Evolutionary conservation across 768 basidiomycete species (phyloP).

Genomic region (Macrolepiota fuliginosa): DNA sequence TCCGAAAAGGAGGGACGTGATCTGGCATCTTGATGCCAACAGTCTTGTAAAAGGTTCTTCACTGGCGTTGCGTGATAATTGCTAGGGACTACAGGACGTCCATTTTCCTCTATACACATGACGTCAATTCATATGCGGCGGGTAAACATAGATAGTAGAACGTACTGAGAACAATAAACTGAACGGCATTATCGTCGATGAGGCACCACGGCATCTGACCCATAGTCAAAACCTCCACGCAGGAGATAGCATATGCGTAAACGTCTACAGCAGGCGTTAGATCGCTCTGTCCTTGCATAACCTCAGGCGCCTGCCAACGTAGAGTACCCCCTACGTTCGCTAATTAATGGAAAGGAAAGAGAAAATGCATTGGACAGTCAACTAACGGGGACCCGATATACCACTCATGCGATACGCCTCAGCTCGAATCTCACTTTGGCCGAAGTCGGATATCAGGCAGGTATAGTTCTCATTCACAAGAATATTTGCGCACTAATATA

Average conservation of each 20-base stretch:
- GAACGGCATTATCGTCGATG: slow-evolving; percentile 49
- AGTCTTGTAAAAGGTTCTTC: slow-evolving; percentile 45
- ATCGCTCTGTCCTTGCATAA: slow-evolving; percentile 46
- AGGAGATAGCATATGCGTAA: slow-evolving; percentile 68
- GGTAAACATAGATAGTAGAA: slow-evolving; percentile 10
- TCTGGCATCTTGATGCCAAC: slow-evolving; percentile 57
- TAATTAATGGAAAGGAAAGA: background rate
- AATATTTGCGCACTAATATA: slow-evolving; percentile 61
- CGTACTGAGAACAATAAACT: slow-evolving; percentile 50
- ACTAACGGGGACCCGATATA: slow-evolving; percentile 41
- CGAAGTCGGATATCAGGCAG: slow-evolving; percentile 82
- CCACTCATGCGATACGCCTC: slow-evolving; percentile 68
- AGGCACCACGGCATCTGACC: slow-evolving; percentile 60
- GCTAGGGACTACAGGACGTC: slow-evolving; percentile 48
- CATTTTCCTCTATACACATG: slow-evolving; percentile 39
- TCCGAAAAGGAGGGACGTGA: slow-evolving; percentile 51
- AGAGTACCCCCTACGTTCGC: slow-evolving; percentile 52
- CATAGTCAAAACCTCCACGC: slow-evolving; percentile 64
- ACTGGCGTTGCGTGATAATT: slow-evolving; percentile 38
- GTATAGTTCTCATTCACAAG: slow-evolving; percentile 65
- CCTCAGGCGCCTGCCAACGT: slow-evolving; percentile 72
- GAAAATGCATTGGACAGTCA: background rate
- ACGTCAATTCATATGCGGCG: slow-evolving; percentile 13
- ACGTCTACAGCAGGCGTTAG: slow-evolving; percentile 62
- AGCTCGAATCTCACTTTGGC: slow-evolving; percentile 76